A percentile compares a stretch with the other conserved stretches of the same genome.
Evolutionary conservation across 495 filamentous ascomycete species (phyloP).

Genomic region (Aspergillus conjunctus): DNA sequence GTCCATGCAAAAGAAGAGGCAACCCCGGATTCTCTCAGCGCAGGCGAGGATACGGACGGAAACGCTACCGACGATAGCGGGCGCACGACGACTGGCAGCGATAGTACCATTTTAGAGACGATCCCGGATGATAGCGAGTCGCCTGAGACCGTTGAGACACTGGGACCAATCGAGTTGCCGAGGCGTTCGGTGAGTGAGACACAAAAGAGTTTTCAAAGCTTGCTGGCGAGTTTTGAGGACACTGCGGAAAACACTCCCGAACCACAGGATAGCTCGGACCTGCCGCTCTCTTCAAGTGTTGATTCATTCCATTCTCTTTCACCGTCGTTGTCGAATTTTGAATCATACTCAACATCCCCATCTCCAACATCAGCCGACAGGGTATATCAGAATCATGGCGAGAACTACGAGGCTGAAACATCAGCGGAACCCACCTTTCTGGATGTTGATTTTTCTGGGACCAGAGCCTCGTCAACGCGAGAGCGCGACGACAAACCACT

Average conservation of each 20-base stretch:
- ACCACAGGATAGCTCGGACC: conserved; percentile 35
- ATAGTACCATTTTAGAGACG: conserved; percentile 31
- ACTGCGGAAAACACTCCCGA: conserved; percentile 33
- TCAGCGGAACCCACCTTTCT: conserved; percentile 6
- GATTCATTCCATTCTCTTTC: conserved; percentile 65
- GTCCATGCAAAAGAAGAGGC: conserved; percentile 22
- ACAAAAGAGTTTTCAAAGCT: conserved; percentile 49
- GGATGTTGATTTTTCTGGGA: conserved; percentile 5
- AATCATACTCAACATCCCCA: conserved; percentile 26
- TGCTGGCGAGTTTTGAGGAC: conserved; percentile 47
- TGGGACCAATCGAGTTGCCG: conserved; percentile 24
- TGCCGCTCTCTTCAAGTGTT: conserved; percentile 55
- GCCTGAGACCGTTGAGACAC: conserved; percentile 22
- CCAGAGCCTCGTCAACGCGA: conserved; percentile 2
- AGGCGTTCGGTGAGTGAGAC: conserved; percentile 39
- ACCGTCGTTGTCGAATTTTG: conserved; percentile 16
- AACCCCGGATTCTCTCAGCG: conserved; percentile 33
- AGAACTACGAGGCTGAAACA: conserved; percentile 6
- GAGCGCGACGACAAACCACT: conserved; percentile 15
- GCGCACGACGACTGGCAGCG: conserved; percentile 33
- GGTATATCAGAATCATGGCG: conserved; percentile 22
- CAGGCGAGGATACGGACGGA: conserved; percentile 44
- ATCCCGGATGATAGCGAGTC: conserved; percentile 31
- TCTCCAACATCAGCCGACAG: conserved; percentile 34
- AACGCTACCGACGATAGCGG: conserved; percentile 42